These are phyloP conservation scores for Fonsecaea erecta DNA, from an alignment of 2,329 filamentous ascomycete species.

Conservation along the genomic window DNA sequence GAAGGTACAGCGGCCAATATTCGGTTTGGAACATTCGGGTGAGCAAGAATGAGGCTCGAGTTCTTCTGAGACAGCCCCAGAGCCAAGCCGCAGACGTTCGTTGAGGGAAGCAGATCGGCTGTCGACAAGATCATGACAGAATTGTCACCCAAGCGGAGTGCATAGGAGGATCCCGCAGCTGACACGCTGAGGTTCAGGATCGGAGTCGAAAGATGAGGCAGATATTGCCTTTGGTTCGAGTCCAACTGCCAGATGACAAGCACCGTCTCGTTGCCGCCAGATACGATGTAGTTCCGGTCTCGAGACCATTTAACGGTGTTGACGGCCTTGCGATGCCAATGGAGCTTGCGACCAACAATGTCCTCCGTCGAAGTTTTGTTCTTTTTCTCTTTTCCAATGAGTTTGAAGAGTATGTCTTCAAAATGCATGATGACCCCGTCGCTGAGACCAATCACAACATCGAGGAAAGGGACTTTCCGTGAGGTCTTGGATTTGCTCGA, in stretches of 20 bases:
- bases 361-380: constrained; percentile 45
- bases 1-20: constrained; percentile 70
- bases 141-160: constrained; percentile 86
- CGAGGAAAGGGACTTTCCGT: constrained; percentile 56
- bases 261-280: constrained; percentile 86
- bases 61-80: constrained; percentile 36
- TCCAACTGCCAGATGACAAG: constrained; percentile 93
- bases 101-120: constrained; percentile 80
- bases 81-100: constrained; percentile 70
- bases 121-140: constrained; percentile 89
- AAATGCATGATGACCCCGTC: constrained; percentile 82
- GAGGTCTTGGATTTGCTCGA: constrained; percentile 33
- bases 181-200: constrained; percentile 87
- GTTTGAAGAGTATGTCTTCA: constrained; percentile 68
- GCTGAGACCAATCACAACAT: constrained; percentile 76
- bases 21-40: constrained; percentile 65
- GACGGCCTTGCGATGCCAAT: constrained; percentile 90
- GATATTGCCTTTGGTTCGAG: constrained; percentile 77
- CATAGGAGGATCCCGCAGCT: constrained; percentile 77
- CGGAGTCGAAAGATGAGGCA: constrained; percentile 87
- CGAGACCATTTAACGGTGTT: constrained; percentile 86
- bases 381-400: constrained; percentile 53
- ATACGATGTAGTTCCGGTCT: constrained; percentile 94
- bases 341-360: constrained; percentile 67
- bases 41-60: constrained; percentile 56